These are phyloP conservation scores for Fusarium albosuccineum DNA, from an alignment of 2,329 filamentous ascomycete species.

Conservation along the genomic window DNA sequence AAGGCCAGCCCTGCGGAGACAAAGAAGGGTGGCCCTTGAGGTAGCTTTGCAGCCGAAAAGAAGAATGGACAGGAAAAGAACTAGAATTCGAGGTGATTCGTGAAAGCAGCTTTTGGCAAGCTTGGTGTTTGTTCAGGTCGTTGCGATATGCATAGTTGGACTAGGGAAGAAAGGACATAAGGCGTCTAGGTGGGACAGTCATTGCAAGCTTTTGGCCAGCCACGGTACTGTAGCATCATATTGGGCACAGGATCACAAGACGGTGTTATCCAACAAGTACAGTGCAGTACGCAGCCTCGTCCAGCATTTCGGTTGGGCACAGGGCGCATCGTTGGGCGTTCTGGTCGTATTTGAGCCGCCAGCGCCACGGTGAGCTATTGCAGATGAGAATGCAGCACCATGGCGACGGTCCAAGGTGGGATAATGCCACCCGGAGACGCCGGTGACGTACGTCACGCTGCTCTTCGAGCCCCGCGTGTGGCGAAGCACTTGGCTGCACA, in stretches of 20 bases:
- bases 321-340: conserved; percentile 7
- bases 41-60: conserved; percentile 1
- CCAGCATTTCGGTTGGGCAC: conserved; percentile 3
- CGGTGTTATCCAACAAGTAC: background rate
- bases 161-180: too few relatives aligned
- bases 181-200: background rate
- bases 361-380: background rate
- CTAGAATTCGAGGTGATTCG: too few relatives aligned
- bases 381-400: background rate
- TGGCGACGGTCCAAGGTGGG: background rate
- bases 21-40: conserved; percentile 8
- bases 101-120: too few relatives aligned
- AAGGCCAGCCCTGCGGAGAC: conserved; percentile 28
- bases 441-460: background rate
- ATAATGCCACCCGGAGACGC: conserved; percentile 4
- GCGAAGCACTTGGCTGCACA: conserved; percentile 30
- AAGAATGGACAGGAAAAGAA: too few relatives aligned
- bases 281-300: background rate
- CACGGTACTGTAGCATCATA: background rate
- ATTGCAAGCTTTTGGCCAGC: conserved; percentile 4
- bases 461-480: conserved; percentile 27
- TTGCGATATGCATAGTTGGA: too few relatives aligned
- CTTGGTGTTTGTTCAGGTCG: too few relatives aligned
- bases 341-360: background rate
- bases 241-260: background rate